Evolutionary conservation across 257 asterid genomes (phyloP).

Genomic region (Voacanga thouarsii): DNA sequence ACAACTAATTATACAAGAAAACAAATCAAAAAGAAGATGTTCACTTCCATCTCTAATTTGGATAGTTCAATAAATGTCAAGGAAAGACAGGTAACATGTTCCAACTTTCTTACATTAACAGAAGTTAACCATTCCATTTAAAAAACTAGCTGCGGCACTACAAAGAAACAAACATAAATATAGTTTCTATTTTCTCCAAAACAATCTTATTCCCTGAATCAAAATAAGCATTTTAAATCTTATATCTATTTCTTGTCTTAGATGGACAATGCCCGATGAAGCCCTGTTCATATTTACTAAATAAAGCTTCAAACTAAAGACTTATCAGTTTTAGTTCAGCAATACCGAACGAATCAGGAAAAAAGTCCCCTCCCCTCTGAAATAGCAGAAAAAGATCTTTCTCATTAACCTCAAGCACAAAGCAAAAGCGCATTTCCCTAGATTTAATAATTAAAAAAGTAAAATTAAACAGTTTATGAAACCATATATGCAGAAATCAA

Average conservation of each 20-base stretch:
- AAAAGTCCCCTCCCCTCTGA: not conserved
- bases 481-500: not conserved
- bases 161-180: not conserved
- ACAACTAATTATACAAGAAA: not conserved
- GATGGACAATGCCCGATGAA: not conserved
- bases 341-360: too few species aligned
- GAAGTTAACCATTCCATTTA: not conserved
- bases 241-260: not conserved
- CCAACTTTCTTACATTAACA: not conserved
- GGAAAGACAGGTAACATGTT: not conserved
- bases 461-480: not conserved
- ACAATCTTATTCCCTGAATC: not conserved
- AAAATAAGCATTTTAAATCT: not conserved
- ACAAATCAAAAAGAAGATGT: not conserved
- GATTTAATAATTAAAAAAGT: not conserved
- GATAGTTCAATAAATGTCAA: not conserved
- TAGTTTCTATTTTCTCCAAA: not conserved
- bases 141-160: not conserved
- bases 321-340: too few species aligned
- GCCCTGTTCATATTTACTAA: not conserved
- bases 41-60: not conserved
- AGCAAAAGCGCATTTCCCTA: not conserved
- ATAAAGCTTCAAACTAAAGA: not conserved
- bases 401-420: not conserved
- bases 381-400: not conserved